Base-by-base conservation (phyloP, 169 alveolate species). In the Cryptosporidium tyzzeri region DNA sequence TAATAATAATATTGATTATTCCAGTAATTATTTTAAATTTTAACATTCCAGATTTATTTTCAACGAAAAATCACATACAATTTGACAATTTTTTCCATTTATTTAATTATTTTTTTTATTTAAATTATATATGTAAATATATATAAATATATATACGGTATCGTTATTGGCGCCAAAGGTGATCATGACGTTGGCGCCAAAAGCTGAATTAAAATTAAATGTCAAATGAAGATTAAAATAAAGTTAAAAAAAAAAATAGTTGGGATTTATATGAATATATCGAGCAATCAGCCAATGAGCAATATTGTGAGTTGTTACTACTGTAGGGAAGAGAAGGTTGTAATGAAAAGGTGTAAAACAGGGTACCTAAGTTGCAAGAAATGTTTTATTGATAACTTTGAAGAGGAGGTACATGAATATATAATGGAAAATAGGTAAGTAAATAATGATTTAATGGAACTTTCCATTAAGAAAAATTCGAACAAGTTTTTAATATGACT, bases 331-430 rank as follows among this genome's bases (percentile, higher is more conserved):
- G 91, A 93, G 44, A 94, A 86, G 70, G 98, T 98, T 3, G 93
- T 94, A 39, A 93, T 98, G 84, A 92, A 95, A 69, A 91, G 99
- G 65, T 98, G 99, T 21, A 95, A 95, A 73, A 95, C 97, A 39
- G 96, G 97, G 58, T 91, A 91, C 86, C 94, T 95, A 14, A 93
- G 95, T 35, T 98, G 99, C 91, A 94, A 94, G 73, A 93, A 95
- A 23, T 98, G 99, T 93, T 98, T 98, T 92, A 94, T 93, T 71
- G 70, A 86, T 50, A 95, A 94, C 44, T 98, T 98, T 73, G 99
- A 97, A 92, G 98, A 96, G 53, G 99, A 97, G 74, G 97, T 97
- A 10, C 99, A 97, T 91, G 93, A 92, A 35, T 94, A 97, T 67
- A 97, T 98, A 44, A 55, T 65, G 31, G 75, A 84, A 18, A 51